Base-by-base conservation (phyloP, 1,284 basidiomycete species). In the Hypsizygus ulmarius region DNA sequence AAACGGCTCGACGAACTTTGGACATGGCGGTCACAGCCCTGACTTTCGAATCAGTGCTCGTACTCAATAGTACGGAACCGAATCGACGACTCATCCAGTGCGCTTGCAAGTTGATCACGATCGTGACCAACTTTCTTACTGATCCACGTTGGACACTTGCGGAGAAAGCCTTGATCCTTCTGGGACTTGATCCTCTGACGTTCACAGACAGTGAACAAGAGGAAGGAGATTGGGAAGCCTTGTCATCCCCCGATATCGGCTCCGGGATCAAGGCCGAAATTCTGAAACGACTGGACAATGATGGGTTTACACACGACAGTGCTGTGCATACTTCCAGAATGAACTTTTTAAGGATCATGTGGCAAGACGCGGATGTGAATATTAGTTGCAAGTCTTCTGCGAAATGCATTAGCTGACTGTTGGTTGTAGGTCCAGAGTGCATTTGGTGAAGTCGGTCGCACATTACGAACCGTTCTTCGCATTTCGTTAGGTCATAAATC, bases 1-100 rank as follows among this genome's bases (percentile, higher is more conserved):
- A 90, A 59, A 75, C 72, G 36, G 73, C 83, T 3, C 81, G 89
- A 10, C 74, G 77, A 28, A 72, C 79, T 3, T 60, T 95, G 33
- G 91, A 95, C 59, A 65, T 87, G 12, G 77, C 82, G 1, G 71
- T 90, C 3, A 67, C 75, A 0, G 75, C 81, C 0, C 64, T 95
- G 1, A 68, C 71, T 15, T 93, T 88, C 57, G 87, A 93, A 62
- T 78, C 79, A 0, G 59, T 81, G 0, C 75, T 93, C 5, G 62
- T 75, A 7, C 56, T 79, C 46, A 89, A 90, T 49, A 85, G 86
- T 5, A 78, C 76, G 1, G 70, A 74, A 25, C 67, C 73, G 5
- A 82, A 82, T 53, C 68, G 75, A 40, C 74, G 78, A n/a, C 75
- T 83, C 12, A 62, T 89, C 8, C 81, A 84, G 51, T 70, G 68